A percentile compares a stretch with the other conserved stretches of the same genome.
Evolutionary conservation across 768 basidiomycete species (phyloP).

Genomic region (Royoungia palumana): DNA sequence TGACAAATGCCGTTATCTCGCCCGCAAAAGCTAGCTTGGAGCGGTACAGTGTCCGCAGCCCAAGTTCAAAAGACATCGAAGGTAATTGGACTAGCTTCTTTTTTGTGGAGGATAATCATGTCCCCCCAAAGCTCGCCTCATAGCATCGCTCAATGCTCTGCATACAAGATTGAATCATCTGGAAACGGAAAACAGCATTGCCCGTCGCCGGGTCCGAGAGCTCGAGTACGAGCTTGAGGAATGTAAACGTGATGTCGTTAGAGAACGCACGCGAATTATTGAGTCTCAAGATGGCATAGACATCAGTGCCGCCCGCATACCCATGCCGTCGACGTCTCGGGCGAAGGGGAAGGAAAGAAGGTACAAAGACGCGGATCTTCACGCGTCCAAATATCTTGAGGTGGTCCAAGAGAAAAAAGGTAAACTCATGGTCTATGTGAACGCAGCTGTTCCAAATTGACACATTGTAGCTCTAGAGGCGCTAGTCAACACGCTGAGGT

Average conservation of each 20-base stretch:
- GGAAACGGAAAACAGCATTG: conserved; percentile 79
- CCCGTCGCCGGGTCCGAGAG: conserved; percentile 78
- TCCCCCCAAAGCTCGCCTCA: conserved; percentile 48
- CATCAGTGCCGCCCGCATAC: conserved; percentile 11
- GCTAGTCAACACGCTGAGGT: conserved; percentile 66
- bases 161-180: conserved; percentile 69
- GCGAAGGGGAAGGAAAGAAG: conserved; percentile 28
- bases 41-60: conserved; percentile 48
- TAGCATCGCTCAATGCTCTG: conserved; percentile 57
- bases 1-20: conserved; percentile 74
- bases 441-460: conserved; percentile 5
- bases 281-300: conserved; percentile 47
- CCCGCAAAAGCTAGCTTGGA: conserved; percentile 57
- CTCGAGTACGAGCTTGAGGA: conserved; percentile 84
- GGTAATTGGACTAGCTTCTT: conserved; percentile 38
- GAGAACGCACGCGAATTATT: conserved; percentile 62
- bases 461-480: conserved; percentile 67
- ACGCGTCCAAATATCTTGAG: conserved; percentile 60
- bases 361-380: conserved; percentile 34
- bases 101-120: background rate
- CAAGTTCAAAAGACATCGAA: conserved; percentile 57
- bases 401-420: conserved; percentile 90
- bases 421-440: conserved; percentile 31
- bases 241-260: conserved; percentile 73
- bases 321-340: conserved; percentile 20